phyloP scores from a whole-genome alignment of 176 grass and related monocot genomes.

The barley (Hordeum vulgare) region DNA sequence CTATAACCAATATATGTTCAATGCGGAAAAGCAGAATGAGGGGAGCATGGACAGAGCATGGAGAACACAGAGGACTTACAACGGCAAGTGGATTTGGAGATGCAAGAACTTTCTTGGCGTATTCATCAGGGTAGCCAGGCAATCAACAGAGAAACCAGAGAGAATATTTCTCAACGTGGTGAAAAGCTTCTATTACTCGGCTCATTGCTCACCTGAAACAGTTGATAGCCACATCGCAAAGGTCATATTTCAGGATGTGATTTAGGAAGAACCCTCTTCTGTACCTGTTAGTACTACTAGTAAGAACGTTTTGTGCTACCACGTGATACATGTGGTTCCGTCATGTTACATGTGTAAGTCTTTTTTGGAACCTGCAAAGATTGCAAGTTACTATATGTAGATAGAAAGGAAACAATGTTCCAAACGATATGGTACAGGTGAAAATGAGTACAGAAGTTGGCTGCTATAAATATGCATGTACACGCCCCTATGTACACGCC shows the following conservation, averaged over 20 bases:
- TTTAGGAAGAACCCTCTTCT: neutral
- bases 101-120: conserved; percentile 12
- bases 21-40: neutral
- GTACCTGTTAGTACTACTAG: too few species aligned
- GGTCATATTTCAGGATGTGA: conserved; percentile 1
- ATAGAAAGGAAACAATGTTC: too few species aligned
- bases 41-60: too few species aligned
- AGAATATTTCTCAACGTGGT: conserved; percentile 17
- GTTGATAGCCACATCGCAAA: neutral
- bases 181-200: conserved; percentile 15
- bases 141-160: neutral
- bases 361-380: too few species aligned
- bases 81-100: neutral
- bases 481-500: too few species aligned
- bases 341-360: too few species aligned
- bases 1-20: neutral
- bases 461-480: too few species aligned
- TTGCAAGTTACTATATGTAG: too few species aligned
- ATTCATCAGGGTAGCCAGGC: neutral
- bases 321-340: too few species aligned
- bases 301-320: too few species aligned
- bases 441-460: too few species aligned
- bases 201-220: conserved; percentile 3
- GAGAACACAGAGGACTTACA: neutral
- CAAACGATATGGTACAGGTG: too few species aligned